Evolutionary conservation across 352 stramenopile genomes (phyloP).

Genomic region (Globisporangium camurandrum): DNA sequence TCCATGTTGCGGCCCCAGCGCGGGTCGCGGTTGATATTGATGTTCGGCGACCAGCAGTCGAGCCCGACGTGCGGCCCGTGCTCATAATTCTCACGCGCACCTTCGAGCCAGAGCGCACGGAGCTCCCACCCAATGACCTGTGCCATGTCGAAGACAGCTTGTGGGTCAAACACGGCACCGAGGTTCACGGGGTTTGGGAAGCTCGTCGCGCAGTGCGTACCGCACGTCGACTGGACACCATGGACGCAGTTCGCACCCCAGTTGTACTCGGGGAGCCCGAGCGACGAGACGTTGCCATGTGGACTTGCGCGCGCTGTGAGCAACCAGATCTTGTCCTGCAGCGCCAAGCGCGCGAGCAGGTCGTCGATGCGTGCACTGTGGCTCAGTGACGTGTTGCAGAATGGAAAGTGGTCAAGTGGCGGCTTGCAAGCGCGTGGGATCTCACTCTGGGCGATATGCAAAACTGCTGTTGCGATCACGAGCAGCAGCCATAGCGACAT

Average conservation of each 20-base stretch:
- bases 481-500: conserved; percentile 1
- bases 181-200: conserved; percentile 90
- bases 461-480: not conserved
- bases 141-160: conserved; percentile 75
- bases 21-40: conserved; percentile 94
- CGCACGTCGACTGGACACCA: conserved; percentile 82
- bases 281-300: conserved; percentile 59
- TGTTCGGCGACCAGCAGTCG: conserved; percentile 92
- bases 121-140: conserved; percentile 82
- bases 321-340: conserved; percentile 65
- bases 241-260: conserved; percentile 93
- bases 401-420: conserved; percentile 33
- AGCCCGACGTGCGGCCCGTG: conserved; percentile 67
- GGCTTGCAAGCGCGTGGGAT: conserved; percentile 55
- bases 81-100: conserved; percentile 59
- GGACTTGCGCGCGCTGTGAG: conserved; percentile 65
- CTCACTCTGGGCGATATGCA: not conserved
- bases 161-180: conserved; percentile 82
- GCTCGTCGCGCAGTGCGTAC: conserved; percentile 70
- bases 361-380: conserved; percentile 62
- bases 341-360: conserved; percentile 57
- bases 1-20: conserved; percentile 93
- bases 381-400: conserved; percentile 71
- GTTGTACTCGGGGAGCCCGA: conserved; percentile 88
- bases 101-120: conserved; percentile 71